phyloP scores from a whole-genome alignment of 208 protist genomes.

The Entamoeba invadens region DNA sequence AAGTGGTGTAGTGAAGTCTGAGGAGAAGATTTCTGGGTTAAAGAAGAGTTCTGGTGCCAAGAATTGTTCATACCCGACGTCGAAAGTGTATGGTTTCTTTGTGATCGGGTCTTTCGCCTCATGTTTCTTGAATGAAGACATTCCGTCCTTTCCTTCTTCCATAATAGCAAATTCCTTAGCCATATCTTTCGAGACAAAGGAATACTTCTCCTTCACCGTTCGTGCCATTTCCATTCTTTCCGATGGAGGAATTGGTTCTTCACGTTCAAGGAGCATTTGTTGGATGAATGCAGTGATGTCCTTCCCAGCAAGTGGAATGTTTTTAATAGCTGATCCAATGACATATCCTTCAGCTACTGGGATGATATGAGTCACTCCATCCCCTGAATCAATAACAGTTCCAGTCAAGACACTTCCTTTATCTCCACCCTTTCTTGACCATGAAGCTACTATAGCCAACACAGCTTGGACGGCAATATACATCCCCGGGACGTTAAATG shows the following conservation, averaged over 20 bases:
- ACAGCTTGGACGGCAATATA: slow-evolving; percentile 78
- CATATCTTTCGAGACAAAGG: slow-evolving; percentile 71
- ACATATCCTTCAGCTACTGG: slow-evolving; percentile 75
- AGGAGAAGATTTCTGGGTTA: slow-evolving; percentile 76
- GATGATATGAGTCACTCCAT: slow-evolving; percentile 49
- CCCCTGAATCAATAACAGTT: slow-evolving; percentile 84
- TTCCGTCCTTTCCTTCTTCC: slow-evolving; percentile 55
- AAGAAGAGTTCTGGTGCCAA: slow-evolving; percentile 91
- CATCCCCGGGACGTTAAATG: slow-evolving; percentile 82
- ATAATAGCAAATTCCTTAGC: slow-evolving; percentile 69
- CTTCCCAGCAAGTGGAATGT: slow-evolving; percentile 77
- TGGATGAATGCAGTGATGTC: slow-evolving; percentile 69
- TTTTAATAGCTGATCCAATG: slow-evolving; percentile 70
- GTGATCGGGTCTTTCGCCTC: slow-evolving; percentile 7
- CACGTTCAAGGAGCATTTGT: neutral
- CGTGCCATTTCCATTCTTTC: neutral
- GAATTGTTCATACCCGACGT: slow-evolving; percentile 87
- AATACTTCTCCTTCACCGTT: slow-evolving; percentile 43
- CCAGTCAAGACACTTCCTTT: slow-evolving; percentile 49
- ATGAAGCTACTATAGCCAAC: slow-evolving; percentile 17
- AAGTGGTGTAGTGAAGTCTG: slow-evolving; percentile 66
- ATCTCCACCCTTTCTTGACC: neutral
- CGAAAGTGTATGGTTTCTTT: slow-evolving; percentile 37
- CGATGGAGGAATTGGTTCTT: neutral
- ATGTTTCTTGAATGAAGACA: slow-evolving; percentile 57